Evolutionary conservation across 1,284 basidiomycete species (phyloP), one percentile per base, ranked within the genome.

Genomic region (Ustilago shanxiensis): DNA sequence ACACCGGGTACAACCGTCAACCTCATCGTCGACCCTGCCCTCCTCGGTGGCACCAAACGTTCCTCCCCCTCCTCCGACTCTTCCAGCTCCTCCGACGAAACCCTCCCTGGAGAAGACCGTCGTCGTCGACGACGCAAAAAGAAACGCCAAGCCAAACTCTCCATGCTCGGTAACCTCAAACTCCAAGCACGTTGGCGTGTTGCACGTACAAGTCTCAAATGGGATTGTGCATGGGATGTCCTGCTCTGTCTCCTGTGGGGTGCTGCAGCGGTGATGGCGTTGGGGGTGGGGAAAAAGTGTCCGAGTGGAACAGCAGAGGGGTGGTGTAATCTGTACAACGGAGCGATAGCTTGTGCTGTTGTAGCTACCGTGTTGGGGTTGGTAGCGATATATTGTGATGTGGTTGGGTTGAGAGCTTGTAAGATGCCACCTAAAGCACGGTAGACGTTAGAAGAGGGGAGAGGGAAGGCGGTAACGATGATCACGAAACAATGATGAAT

Each of bases 291-390:
- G 1, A 72, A 71, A 18, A 72, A 64, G 33, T 82, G 80, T 39
- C 66, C 69, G 0, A 41, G 68, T 1, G 80, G 80, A 2, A 51
- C 63, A 0, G 56, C 55, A 2, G 55, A 67, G n/a, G 80, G 80
- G 2, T 82, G 80, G 80, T 82, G 80, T 60, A 74, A 72, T 26
- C 33, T 69, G 44, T 82, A 79, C 64, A 81, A 82, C 51, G 77
- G 66, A 11, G 77, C 79, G 22, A 79, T 80, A 22, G 80, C 80
- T 13, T 77, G 72, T 56, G 61, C 72, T 9, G 59, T 72, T 28
- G 44, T 79, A 22, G 58, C 63, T n/a, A 59, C 72, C 14, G 37
- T 73, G 31, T 44, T 70, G 37, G 55, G 45, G 14, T n/a, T 66
- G 7, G 54, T 71, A 14, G 75, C 65, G 35, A 60, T 81, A 57